Evolutionary conservation across 2,329 filamentous ascomycete species (phyloP), one percentile per base, ranked within the genome.

Genomic region (Apiospora marii): DNA sequence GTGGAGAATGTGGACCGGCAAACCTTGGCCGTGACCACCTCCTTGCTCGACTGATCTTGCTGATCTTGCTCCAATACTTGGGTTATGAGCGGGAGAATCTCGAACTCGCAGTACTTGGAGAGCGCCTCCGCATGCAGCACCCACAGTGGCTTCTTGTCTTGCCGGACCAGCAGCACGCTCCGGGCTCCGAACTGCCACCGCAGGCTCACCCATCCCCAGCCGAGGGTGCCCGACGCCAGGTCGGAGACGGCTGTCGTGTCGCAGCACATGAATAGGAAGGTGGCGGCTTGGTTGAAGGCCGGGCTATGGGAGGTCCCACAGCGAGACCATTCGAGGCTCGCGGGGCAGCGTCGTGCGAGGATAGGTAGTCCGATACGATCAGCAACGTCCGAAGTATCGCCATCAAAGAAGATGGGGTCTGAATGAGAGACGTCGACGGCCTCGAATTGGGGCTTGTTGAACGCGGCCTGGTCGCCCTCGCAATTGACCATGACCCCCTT

Each of bases 401-500:
- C 19, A 0, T 70, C 30, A 1, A 8, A 19, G 68, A 75, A 73
- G 64, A 74, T 73, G 14, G 44, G 13, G 46, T 76, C 44, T 4
- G 34, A 53, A 0, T 30, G 3, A 49, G 67, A 8, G 24, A 77
- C 27, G 6, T 74, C 72, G 16, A 77, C 58, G 43, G 67, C 68
- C 67, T 77, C 74, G 27, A 74, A 75, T 1, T 68, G 67, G 6
- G 75, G 76, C 67, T 67, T 74, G n/a, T 72, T 70, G 30, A 72
- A 71, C n/a, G 73, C 22, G 41, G 67, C 70, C 61, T 72, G 72
- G 46, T 77, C 74, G 19, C 74, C 74, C 14, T 69, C 4, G 46
- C 74, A 76, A 51, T 77, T 77, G 49, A 77, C 74, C 64, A 43
- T 74, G 24, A 77, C 73, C 4, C 74, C 74, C 43, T 73, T 73